These are phyloP conservation scores for Annulohypoxylon truncatum DNA, from an alignment of 2,329 filamentous ascomycete genomes.

Conservation along the genomic window DNA sequence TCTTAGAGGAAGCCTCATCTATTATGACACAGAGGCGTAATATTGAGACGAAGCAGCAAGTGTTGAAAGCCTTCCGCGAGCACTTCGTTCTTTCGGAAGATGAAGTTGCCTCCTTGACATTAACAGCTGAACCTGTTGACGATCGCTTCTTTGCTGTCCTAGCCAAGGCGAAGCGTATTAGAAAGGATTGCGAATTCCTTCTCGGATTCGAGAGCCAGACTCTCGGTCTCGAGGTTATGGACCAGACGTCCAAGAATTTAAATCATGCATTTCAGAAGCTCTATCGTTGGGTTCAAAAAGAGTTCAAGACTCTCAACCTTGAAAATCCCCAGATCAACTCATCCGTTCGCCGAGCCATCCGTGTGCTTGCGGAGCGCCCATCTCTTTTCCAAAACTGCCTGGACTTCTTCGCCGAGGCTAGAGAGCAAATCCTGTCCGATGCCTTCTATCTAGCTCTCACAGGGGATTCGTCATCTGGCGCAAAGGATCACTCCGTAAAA, in stretches of 20 bases:
- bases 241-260: conserved; percentile 86
- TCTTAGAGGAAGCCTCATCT: conserved; percentile 80
- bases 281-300: conserved; percentile 93
- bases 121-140: conserved; percentile 83
- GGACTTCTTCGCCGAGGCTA: conserved; percentile 90
- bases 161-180: conserved; percentile 84
- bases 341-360: conserved; percentile 83
- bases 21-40: conserved; percentile 79
- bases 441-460: conserved; percentile 90
- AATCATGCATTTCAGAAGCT: conserved; percentile 95
- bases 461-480: conserved; percentile 70
- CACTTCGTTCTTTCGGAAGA: conserved; percentile 89
- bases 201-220: conserved; percentile 91
- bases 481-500: conserved; percentile 74
- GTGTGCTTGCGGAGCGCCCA: conserved; percentile 89
- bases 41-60: conserved; percentile 81
- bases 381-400: conserved; percentile 93
- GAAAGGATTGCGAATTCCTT: conserved; percentile 87
- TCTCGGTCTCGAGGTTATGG: conserved; percentile 89
- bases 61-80: conserved; percentile 80
- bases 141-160: conserved; percentile 85
- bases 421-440: conserved; percentile 87
- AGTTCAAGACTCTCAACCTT: conserved; percentile 91
- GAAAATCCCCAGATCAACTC: conserved; percentile 94
- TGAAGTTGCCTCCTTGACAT: conserved; percentile 80